A percentile compares a stretch with the other conserved stretches of the same genome.
phyloP scores from a whole-genome alignment of 106 monocot genomes.

The Gastrodia elata region DNA sequence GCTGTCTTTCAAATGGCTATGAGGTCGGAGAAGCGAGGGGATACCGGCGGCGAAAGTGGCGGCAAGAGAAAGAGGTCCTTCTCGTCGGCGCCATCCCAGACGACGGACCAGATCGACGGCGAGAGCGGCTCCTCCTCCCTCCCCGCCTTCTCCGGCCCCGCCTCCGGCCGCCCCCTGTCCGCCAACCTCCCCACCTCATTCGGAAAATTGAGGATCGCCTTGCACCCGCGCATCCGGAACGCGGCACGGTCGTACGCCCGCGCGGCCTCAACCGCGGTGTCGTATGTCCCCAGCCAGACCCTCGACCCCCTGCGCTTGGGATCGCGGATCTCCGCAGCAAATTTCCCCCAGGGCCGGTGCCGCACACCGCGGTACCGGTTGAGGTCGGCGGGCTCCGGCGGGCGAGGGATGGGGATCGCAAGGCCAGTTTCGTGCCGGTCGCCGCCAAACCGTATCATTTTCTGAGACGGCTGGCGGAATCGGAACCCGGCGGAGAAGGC shows the following conservation, averaged over 20 bases:
- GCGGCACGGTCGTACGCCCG: slow-evolving; percentile 73
- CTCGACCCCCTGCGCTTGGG: slow-evolving; percentile 55
- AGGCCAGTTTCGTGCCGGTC: not conserved
- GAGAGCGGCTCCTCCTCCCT: slow-evolving; percentile 11
- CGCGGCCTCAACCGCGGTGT: slow-evolving; percentile 61
- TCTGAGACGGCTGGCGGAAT: slow-evolving; percentile 8
- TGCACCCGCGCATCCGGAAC: slow-evolving; percentile 56
- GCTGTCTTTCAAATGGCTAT: too few species aligned
- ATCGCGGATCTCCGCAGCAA: slow-evolving; percentile 61
- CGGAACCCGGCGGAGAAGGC: not conserved
- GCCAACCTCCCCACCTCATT: slow-evolving; percentile 36
- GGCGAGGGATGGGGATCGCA: not conserved
- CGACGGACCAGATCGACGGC: slow-evolving; percentile 29
- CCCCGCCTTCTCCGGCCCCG: slow-evolving; percentile 6
- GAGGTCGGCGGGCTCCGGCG: slow-evolving; percentile 6
- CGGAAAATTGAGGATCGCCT: slow-evolving; percentile 78
- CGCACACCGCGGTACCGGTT: slow-evolving; percentile 65
- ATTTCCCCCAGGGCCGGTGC: slow-evolving; percentile 81
- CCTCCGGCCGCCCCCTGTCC: not conserved
- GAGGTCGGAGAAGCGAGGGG: too few species aligned
- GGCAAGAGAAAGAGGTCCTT: slow-evolving; percentile 13
- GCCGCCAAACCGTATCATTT: slow-evolving; percentile 15
- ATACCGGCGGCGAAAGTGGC: slow-evolving; percentile 13
- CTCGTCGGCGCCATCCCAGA: slow-evolving; percentile 11
- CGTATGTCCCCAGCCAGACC: slow-evolving; percentile 73